Evolutionary conservation across 306 rosid genomes (phyloP).

Genomic region (Dryas drummondii): DNA sequence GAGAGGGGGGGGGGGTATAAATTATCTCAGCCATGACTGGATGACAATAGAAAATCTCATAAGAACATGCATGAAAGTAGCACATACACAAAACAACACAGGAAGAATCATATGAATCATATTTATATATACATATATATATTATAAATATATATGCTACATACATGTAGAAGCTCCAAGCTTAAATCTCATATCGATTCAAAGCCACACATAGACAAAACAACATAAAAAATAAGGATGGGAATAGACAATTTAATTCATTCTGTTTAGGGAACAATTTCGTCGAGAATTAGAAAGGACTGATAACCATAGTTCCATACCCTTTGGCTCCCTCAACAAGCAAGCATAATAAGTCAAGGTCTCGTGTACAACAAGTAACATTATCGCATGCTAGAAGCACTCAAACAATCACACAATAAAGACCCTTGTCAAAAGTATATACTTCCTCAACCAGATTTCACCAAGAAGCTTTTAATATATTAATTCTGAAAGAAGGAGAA

Average conservation of each 20-base stretch:
- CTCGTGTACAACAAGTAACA: too few relatives aligned
- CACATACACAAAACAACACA: not conserved
- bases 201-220: not conserved
- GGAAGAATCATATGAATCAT: not conserved
- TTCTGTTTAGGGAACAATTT: not conserved
- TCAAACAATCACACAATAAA: too few relatives aligned
- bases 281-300: not conserved
- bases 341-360: too few relatives aligned
- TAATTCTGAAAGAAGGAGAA: not conserved
- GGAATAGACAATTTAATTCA: not conserved
- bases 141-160: not conserved
- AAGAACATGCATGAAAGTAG: not conserved
- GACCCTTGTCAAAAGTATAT: too few relatives aligned
- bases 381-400: too few relatives aligned
- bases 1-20: too few relatives aligned
- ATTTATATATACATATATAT: too few relatives aligned
- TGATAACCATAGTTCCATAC: not conserved
- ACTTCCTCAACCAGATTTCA: not conserved
- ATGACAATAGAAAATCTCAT: too few relatives aligned
- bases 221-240: not conserved
- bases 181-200: not conserved
- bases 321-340: not conserved
- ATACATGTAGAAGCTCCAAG: not conserved
- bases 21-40: too few relatives aligned
- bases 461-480: not conserved